These are phyloP conservation scores for Solanum acaule DNA, from an alignment of 257 asterid species.

Conservation along the genomic window DNA sequence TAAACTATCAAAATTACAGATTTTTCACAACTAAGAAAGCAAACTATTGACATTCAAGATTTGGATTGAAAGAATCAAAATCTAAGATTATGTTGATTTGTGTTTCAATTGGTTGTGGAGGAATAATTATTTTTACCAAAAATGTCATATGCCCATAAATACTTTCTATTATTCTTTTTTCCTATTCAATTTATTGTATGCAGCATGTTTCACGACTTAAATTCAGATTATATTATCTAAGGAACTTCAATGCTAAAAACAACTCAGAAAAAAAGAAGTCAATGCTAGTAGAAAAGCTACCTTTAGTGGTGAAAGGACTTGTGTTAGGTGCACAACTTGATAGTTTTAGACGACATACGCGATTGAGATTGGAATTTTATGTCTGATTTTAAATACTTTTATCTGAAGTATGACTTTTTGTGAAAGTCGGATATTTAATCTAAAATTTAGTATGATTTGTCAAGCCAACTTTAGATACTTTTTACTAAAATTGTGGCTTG, in stretches of 20 bases:
- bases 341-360: not conserved
- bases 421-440: not conserved
- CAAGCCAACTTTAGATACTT: accelerated
- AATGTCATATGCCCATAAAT: not conserved
- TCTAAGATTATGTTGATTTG: not conserved
- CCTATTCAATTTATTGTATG: not conserved
- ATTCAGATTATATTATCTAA: not conserved
- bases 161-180: not conserved
- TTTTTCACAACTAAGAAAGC: not conserved
- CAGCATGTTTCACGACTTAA: not conserved
- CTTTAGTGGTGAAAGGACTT: not conserved
- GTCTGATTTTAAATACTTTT: not conserved
- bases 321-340: not conserved
- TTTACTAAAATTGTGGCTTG: not conserved
- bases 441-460: not conserved
- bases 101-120: not conserved
- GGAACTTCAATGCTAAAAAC: not conserved
- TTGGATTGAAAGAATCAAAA: not conserved
- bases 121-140: not conserved
- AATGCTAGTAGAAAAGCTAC: not conserved
- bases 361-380: not conserved
- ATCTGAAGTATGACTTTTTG: not conserved
- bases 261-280: not conserved
- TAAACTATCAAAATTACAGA: not conserved
- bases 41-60: not conserved